Percentiles rank a stretch among this genome's conserved stretches.
phyloP scores from a whole-genome alignment of 768 basidiomycete species.

The Tephrocybe sp. region DNA sequence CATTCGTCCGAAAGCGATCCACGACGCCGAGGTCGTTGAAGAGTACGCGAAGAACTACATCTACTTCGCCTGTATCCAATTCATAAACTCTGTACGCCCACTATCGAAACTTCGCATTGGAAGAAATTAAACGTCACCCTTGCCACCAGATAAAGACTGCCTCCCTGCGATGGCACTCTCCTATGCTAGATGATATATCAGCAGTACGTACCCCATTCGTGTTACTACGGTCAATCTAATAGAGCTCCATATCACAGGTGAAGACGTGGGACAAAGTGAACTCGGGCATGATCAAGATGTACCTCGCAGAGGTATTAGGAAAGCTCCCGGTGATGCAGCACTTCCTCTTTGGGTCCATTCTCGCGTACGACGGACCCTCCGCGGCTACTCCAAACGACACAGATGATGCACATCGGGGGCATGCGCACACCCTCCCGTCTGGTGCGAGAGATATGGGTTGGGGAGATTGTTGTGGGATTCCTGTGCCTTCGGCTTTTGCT shows the following conservation, averaged over 20 bases:
- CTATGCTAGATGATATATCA: conserved; percentile 98
- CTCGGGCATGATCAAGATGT: conserved; percentile 97
- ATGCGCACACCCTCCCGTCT: conserved; percentile 46
- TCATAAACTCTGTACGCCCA: conserved; percentile 83
- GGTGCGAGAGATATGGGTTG: conserved; percentile 60
- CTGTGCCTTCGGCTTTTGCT: conserved; percentile 78
- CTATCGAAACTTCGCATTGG: too few relatives aligned
- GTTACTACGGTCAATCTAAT: too few relatives aligned
- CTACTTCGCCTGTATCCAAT: conserved; percentile 93
- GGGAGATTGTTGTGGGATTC: conserved; percentile 93
- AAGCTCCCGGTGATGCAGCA: conserved; percentile 97
- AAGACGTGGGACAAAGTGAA: conserved; percentile 98
- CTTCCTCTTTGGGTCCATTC: conserved; percentile 87
- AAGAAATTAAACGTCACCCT: too few relatives aligned
- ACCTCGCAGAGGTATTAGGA: conserved; percentile 88
- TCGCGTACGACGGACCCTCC: conserved; percentile 62
- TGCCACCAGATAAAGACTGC: conserved; percentile 83
- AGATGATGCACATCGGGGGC: conserved; percentile 46
- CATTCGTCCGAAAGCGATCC: conserved; percentile 88
- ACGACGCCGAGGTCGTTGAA: conserved; percentile 86
- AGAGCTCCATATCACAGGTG: too few relatives aligned
- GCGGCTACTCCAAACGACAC: conserved; percentile 25
- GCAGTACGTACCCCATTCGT: conserved; percentile 41
- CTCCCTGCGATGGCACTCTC: conserved; percentile 95
- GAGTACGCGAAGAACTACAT: conserved; percentile 93